Base-by-base conservation (phyloP, 176 grass and related monocot genomes). In the Oryza longistaminata region DNA sequence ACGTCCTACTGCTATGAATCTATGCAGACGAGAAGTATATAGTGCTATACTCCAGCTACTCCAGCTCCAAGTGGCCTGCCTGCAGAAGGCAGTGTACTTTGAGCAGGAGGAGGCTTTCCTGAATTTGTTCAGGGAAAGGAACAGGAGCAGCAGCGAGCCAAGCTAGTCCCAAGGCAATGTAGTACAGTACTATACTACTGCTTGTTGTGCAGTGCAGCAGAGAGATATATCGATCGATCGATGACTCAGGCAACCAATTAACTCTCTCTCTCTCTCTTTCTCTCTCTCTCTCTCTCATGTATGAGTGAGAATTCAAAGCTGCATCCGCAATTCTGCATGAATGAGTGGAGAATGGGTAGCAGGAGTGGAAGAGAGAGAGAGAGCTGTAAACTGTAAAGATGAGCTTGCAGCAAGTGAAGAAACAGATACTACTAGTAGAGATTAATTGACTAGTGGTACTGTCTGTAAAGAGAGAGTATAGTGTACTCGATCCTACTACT, bases 41-140 rank as follows among this genome's bases (percentile, higher is more conserved):
- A 44, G 9, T 46, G 2, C 34, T 43, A 46, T 43, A 46, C n/a
- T 46, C 0, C 3, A 21, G 17, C 5, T 61, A 27, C 27, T 27
- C 27, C 27, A 61, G n/a, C 80, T 71, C 80, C 35, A 43, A 62
- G 68, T n/a, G 68, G 68, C 52, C 80, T 45, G 31, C 70, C 53
- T 60, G 80, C 35, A 83, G 79, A n/a, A 42, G 3, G 81, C 81
- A 74, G 81, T 64, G 81, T 83, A 83, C 53, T 74, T 82, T 73
- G 24, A 83, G 53, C 21, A 48, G 71, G 71, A 49, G 7, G 19
- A 55, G 5, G 4, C 11, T 75, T 74, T 75, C 71, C 71, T 83
- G 42, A 43, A 43, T 43, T 43, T 35, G 42, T 39, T 66, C 42
- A 83, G 71, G 42, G 46, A 75, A 83, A 29, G 40, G 70, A 64